phyloP scores from a whole-genome alignment of 352 stramenopile genomes.

The Phytophthora agathidicida region DNA sequence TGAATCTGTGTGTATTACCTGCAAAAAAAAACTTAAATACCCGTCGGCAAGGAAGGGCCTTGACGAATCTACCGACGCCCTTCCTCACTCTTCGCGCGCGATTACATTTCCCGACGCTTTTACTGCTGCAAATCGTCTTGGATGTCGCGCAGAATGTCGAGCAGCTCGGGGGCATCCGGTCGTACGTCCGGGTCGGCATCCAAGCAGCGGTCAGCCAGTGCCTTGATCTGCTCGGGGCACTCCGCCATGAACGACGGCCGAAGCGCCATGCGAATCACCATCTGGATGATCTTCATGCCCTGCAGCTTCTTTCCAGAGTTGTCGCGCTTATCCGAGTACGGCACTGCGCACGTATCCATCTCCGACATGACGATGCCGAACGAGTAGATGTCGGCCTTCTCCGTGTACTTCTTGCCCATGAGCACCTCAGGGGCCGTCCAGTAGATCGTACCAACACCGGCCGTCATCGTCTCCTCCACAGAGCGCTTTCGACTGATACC shows the following conservation, averaged over 20 bases:
- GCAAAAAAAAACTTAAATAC: conserved; percentile 43
- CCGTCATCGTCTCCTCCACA: conserved; percentile 79
- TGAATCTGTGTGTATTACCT: conserved; percentile 26
- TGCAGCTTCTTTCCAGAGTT: conserved; percentile 71
- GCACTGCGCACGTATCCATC: conserved; percentile 77
- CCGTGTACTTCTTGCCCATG: conserved; percentile 80
- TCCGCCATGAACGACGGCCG: conserved; percentile 59
- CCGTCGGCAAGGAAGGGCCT: conserved; percentile 20
- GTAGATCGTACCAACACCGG: conserved; percentile 83
- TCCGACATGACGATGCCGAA: conserved; percentile 88
- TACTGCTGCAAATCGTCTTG: conserved; percentile 42
- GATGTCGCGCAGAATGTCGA: conserved; percentile 33
- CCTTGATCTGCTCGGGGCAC: conserved; percentile 57
- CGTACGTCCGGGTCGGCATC: conserved; percentile 68
- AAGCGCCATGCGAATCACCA: conserved; percentile 71
- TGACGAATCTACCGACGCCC: conserved; percentile 18
- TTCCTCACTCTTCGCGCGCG: conserved; percentile 14
- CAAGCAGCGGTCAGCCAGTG: conserved; percentile 69
- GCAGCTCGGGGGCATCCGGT: conserved; percentile 53
- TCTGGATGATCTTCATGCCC: conserved; percentile 84
- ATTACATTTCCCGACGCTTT: conserved; percentile 26
- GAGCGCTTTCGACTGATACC: conserved; percentile 77
- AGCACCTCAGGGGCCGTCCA: conserved; percentile 83
- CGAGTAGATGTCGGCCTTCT: conserved; percentile 84
- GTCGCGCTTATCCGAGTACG: conserved; percentile 81